These are phyloP conservation scores for Exophiala spinifera DNA, from an alignment of 2,329 filamentous ascomycete genomes.

Conservation along the genomic window DNA sequence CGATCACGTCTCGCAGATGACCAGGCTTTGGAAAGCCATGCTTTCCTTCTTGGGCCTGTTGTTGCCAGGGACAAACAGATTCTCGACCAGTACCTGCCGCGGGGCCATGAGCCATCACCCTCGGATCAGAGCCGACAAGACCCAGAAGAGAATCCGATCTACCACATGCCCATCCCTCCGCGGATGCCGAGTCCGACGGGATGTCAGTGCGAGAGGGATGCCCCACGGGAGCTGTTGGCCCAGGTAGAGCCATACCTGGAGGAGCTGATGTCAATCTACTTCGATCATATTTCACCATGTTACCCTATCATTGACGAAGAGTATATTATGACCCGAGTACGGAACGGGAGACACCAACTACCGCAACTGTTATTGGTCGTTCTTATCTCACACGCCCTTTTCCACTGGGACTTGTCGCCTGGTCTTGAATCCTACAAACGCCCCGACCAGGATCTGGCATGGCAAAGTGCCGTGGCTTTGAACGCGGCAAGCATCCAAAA, in stretches of 20 bases:
- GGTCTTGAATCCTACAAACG: constrained; percentile 43
- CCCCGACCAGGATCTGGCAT: constrained; percentile 60
- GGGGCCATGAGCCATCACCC: constrained; percentile 31
- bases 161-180: constrained; percentile 37
- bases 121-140: no score
- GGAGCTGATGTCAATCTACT: constrained; percentile 53
- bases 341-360: constrained; percentile 54
- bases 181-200: constrained; percentile 38
- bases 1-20: constrained; percentile 22
- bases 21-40: constrained; percentile 23
- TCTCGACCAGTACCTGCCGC: constrained; percentile 57
- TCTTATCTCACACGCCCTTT: constrained; percentile 56
- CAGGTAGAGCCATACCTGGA: constrained; percentile 55
- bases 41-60: constrained; percentile 59
- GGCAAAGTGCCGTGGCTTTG: constrained; percentile 60
- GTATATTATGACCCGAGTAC: constrained; percentile 51
- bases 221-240: constrained; percentile 55
- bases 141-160: constrained; percentile 43
- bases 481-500: constrained; percentile 56
- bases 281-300: constrained; percentile 55
- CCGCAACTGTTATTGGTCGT: constrained; percentile 55
- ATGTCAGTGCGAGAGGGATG: constrained; percentile 48
- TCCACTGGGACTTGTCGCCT: constrained; percentile 55
- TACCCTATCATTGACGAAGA: constrained; percentile 59
- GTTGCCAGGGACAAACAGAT: constrained; percentile 60